phyloP scores from a whole-genome alignment of 495 filamentous ascomycete genomes.

The Umbilicaria muhlenbergii region DNA sequence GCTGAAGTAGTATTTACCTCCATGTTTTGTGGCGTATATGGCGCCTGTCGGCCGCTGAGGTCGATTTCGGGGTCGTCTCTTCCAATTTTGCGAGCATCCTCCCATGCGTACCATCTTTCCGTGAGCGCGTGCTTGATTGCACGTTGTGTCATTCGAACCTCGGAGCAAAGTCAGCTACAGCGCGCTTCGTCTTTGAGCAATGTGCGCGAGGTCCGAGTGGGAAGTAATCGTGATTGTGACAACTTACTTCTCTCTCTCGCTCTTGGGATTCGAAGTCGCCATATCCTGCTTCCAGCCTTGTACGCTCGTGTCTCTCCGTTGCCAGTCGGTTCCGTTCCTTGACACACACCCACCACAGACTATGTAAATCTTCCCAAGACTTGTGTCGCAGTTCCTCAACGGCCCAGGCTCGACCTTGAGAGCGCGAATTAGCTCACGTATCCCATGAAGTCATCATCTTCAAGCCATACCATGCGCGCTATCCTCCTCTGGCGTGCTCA shows the following conservation, averaged over 20 bases:
- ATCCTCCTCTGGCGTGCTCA: slow-evolving; percentile 54
- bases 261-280: slow-evolving; percentile 45
- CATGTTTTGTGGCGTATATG: no score
- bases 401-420: slow-evolving; percentile 60
- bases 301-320: slow-evolving; percentile 55
- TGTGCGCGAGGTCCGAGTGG: background rate
- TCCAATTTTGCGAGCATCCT: slow-evolving; percentile 58
- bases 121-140: slow-evolving; percentile 71
- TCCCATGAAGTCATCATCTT: slow-evolving; percentile 1
- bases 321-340: slow-evolving; percentile 84
- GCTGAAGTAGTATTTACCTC: no score
- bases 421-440: background rate
- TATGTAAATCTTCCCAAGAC: slow-evolving; percentile 86
- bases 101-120: slow-evolving; percentile 81
- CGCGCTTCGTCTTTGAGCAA: no score
- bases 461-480: slow-evolving; percentile 39
- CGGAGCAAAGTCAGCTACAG: slow-evolving; percentile 5
- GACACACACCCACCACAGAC: slow-evolving; percentile 86
- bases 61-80: background rate
- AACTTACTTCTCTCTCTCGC: slow-evolving; percentile 47
- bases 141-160: slow-evolving; percentile 60
- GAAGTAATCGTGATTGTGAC: background rate
- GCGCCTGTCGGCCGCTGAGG: no score
- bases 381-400: slow-evolving; percentile 78
- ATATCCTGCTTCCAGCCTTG: slow-evolving; percentile 46